Base-by-base conservation (phyloP, 192 early-diverging fungal species). In the Coemansia sp. region DNA sequence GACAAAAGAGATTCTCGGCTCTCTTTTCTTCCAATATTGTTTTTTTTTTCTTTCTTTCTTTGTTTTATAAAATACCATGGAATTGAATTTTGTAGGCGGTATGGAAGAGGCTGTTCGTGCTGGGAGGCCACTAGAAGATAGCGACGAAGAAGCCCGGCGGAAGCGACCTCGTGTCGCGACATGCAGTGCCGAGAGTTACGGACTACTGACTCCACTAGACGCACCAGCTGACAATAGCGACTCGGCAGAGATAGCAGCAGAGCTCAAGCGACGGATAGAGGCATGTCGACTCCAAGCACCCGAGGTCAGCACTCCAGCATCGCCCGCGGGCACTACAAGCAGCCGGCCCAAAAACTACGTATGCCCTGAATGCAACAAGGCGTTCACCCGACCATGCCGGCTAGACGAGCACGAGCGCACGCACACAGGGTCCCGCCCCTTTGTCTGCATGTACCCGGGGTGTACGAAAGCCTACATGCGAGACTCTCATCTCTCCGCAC, bases 361-460 rank as follows among this genome's bases (percentile, higher is more conserved):
- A 2, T 76, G 74, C 61, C 3, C 29, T 0, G 62, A 65, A 9
- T 84, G 83, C 39, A 49, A 59, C 63, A 69, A 72, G 27, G 34
- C 66, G 6, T 84, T 74, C 27, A 62, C 53, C 12, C 56, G 67
- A 37, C 71, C 69, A 0, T 73, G 74, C 41, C 66, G 68, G 11
- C 82, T 84, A 44, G 77, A 64, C 29, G 80, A 84, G 58, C 92
- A 94, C 75, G 67, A 85, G 29, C 80, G 87, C 35, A 89, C 88
- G 0, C 92, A 94, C 62, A 92, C 90, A 32, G 91, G 91, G 16
- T 88, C 86, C 60, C 82, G 90, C 20, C 92, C 91, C 7, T 94
- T 87, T 76, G 84, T 78, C 2, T 93, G 91, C 64, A 69, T 75
- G n/a, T 82, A 84, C 62, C 77, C 82, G 5, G 88, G 87, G 3